Percentiles rank a stretch among this genome's conserved stretches.
Evolutionary conservation across 495 filamentous ascomycete species (phyloP).

Genomic region (Friedmanniomyces endolithicus): DNA sequence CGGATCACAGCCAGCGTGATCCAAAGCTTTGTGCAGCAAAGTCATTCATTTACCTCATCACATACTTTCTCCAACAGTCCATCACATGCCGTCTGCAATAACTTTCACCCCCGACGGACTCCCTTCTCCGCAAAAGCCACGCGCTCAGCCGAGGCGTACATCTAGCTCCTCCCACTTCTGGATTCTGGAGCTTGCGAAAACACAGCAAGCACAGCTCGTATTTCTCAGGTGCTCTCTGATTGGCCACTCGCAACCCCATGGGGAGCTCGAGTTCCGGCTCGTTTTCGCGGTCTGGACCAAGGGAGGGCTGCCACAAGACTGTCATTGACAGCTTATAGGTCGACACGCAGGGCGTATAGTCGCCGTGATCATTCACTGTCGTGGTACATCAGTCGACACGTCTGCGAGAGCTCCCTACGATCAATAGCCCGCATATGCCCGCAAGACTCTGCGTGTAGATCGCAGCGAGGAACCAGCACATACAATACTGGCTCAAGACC

Average conservation of each 20-base stretch:
- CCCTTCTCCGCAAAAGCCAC: constrained; percentile 10
- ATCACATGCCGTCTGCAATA: too few relatives aligned
- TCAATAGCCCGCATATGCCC: not conserved
- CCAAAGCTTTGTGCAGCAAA: too few relatives aligned
- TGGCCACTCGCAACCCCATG: not conserved
- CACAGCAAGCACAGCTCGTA: not conserved
- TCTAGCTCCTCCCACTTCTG: not conserved
- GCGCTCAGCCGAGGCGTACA: not conserved
- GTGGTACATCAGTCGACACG: not conserved
- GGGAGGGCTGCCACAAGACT: not conserved
- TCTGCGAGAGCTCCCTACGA: not conserved
- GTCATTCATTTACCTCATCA: too few relatives aligned
- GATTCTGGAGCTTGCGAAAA: too few relatives aligned
- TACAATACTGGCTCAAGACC: not conserved
- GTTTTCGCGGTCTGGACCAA: constrained; percentile 6
- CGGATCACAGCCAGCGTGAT: too few relatives aligned
- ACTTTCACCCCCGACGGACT: too few relatives aligned
- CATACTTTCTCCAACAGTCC: too few relatives aligned
- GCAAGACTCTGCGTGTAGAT: not conserved
- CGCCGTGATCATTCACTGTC: not conserved
- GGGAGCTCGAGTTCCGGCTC: not conserved
- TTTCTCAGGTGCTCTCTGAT: not conserved
- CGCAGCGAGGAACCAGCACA: not conserved
- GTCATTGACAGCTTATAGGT: not conserved
- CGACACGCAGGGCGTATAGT: not conserved